Conservation (phyloP, 2,329 filamentous ascomycete species). For the Colletotrichum incanum region DNA sequence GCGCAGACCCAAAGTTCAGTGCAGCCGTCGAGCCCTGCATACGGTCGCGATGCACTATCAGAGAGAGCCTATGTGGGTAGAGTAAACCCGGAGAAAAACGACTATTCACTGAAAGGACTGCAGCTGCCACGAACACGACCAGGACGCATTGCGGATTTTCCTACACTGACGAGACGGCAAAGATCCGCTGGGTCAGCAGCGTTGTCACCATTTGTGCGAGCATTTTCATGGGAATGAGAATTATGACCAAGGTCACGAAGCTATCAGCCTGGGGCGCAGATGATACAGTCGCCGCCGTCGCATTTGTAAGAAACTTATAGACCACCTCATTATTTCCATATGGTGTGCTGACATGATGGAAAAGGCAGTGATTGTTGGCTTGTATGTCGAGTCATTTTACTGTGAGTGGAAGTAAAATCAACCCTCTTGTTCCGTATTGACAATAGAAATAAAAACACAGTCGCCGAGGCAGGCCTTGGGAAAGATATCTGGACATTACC, state of each 20-base stretch:
- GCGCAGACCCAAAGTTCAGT: conserved; percentile 48
- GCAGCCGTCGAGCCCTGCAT: conserved; percentile 49
- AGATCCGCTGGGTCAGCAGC: conserved; percentile 10
- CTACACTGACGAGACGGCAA: not conserved
- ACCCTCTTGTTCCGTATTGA: too few relatives aligned
- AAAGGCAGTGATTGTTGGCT: not conserved
- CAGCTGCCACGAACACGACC: conserved; percentile 8
- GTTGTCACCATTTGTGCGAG: not conserved
- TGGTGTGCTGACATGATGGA: not conserved
- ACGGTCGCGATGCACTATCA: conserved; percentile 47
- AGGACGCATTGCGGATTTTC: conserved; percentile 7
- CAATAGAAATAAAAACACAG: conserved; percentile 46
- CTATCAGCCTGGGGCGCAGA: conserved; percentile 17
- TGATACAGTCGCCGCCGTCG: conserved; percentile 12
- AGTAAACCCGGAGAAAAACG: not conserved
- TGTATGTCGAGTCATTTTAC: not conserved
- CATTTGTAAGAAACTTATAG: not conserved
- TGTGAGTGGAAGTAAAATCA: not conserved
- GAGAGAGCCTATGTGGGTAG: conserved; percentile 52
- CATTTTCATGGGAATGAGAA: conserved; percentile 17
- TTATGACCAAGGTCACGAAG: conserved; percentile 6
- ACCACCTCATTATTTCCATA: too few relatives aligned
- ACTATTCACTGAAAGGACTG: not conserved
- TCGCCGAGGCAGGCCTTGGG: conserved; percentile 50
- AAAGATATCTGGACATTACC: conserved; percentile 56